Evolutionary conservation across 2,329 filamentous ascomycete species (phyloP), one percentile per base, ranked within the genome.

Genomic region (Scedosporium boydii): DNA sequence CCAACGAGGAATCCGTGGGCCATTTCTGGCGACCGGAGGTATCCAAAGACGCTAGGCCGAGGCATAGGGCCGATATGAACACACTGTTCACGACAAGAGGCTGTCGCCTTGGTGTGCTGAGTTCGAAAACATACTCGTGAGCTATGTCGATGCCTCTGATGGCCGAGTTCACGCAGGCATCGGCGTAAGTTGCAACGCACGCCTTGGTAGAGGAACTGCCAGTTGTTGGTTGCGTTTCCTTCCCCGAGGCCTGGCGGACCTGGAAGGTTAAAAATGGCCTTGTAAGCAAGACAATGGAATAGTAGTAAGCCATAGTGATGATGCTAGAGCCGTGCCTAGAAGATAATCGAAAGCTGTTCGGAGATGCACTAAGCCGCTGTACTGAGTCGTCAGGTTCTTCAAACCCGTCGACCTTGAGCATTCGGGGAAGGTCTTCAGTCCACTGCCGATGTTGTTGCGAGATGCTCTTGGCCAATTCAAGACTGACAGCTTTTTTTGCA

Each of bases 371-470:
- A 34, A 12, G 1, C 34, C 34, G 10, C 34, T 12, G 10, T 14
- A 2, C 34, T 1, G 10, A 38, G 34, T 38, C 29, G 7, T 34
- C 34, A 2, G 34, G 34, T 38, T 38, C 34, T 12, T 38, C 34
- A 9, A 62, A 41, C 7, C 61, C 51, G 55, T 59, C 61, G 7
- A 62, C 55, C 21, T 21, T 58, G 9, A 62, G 55, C 27, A 62
- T 62, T 21, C 21, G 29, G 42, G 55, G 53, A 26, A 59, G 55
- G n/a, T 44, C 16, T 16, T 18, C 10, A 2, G 55, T 42, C 61
- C 61, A 62, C 61, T 59, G 51, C 5, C 61, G 61, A 38, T 62
- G 61, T 42, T 59, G 55, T 10, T 51, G 29, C 3, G 61, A 62
- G 26, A 62, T 62, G 55, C 55, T 62, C 16, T 23, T 27, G 16